Conservation (phyloP, 495 filamentous ascomycete species). For the Hypoxylon rickii region DNA sequence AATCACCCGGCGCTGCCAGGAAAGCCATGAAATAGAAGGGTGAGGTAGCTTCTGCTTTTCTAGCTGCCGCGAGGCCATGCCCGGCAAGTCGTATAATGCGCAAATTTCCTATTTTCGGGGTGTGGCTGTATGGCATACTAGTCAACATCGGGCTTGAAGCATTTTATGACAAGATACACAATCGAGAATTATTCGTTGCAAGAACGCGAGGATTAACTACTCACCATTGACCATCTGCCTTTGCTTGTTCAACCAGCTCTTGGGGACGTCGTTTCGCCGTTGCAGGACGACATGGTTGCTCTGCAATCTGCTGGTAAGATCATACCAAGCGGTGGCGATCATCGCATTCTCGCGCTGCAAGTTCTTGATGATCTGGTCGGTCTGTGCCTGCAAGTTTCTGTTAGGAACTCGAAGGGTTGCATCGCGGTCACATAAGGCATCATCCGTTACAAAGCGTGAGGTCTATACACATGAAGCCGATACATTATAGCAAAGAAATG, state of each 20-base stretch:
- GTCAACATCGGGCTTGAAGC: not conserved
- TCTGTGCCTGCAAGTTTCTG: conserved; percentile 51
- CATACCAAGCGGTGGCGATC: conserved; percentile 91
- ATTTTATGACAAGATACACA: conserved; percentile 1
- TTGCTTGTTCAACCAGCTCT: conserved; percentile 91
- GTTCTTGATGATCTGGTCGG: conserved; percentile 67
- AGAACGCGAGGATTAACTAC: conserved; percentile 5
- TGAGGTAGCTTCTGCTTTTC: not conserved
- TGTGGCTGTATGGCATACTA: conserved; percentile 39
- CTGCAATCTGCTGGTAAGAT: conserved; percentile 80
- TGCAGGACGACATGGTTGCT: conserved; percentile 83
- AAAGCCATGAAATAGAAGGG: not conserved
- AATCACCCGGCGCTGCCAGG: not conserved
- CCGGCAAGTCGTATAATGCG: conserved; percentile 9
- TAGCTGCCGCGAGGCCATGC: not conserved
- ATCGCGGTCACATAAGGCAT: not conserved
- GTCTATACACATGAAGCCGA: not conserved
- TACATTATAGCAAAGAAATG: not conserved
- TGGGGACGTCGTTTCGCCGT: conserved; percentile 74
- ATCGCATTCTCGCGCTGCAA: conserved; percentile 81
- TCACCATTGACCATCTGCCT: conserved; percentile 69
- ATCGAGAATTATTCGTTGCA: not conserved
- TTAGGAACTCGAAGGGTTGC: conserved; percentile 10
- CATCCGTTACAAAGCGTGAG: not conserved
- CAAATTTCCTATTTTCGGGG: conserved; percentile 51